Percentiles rank a stretch among this genome's conserved stretches.
phyloP scores from a whole-genome alignment of 2,329 filamentous ascomycete genomes.

The Xylaria sp. region DNA sequence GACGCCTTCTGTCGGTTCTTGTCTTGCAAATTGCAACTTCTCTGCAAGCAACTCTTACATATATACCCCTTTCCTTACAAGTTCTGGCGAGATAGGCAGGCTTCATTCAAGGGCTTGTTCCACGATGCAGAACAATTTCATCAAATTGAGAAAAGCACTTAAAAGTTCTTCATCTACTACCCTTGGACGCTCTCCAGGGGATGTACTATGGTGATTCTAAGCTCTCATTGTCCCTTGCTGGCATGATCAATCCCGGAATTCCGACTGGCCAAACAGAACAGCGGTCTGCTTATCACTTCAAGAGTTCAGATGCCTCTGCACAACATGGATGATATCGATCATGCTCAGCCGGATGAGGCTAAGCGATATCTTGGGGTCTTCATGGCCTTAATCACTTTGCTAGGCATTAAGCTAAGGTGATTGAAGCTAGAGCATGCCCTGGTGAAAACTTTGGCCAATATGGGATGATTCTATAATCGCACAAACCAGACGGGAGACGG shows the following conservation, averaged over 20 bases:
- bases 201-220: not conserved
- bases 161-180: not conserved
- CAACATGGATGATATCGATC: constrained; percentile 2
- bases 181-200: not conserved
- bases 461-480: not conserved
- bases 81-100: constrained; percentile 1
- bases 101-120: constrained; percentile 7
- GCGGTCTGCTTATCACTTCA: not conserved
- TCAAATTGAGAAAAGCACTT: not conserved
- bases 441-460: not conserved
- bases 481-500: not conserved
- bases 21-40: constrained; percentile 12
- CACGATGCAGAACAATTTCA: not conserved
- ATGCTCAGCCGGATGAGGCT: not conserved
- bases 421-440: not conserved
- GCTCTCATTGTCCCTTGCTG: not conserved
- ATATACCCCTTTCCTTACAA: constrained; percentile 35
- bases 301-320: not conserved
- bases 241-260: not conserved
- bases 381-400: not conserved
- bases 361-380: not conserved
- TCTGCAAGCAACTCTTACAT: constrained; percentile 14
- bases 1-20: not conserved
- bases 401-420: not conserved
- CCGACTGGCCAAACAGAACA: constrained; percentile 5